Evolutionary conservation across 1,284 basidiomycete species (phyloP), one percentile per base, ranked within the genome.

Genomic region (Puccinia triticina): DNA sequence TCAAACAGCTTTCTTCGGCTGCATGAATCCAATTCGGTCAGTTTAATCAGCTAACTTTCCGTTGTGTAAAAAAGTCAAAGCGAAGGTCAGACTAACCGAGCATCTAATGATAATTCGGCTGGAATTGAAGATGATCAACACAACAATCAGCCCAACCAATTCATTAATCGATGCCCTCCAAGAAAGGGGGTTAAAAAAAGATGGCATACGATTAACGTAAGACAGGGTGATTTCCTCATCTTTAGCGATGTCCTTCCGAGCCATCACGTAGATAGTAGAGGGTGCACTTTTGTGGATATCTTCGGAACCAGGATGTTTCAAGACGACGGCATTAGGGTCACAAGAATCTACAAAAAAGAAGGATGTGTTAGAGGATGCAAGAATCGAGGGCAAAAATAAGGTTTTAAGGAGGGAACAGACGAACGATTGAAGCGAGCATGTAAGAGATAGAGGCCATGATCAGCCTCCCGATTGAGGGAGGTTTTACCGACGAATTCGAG

Each of bases 1-100:
- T 82, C 80, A 34, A 75, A 82, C 57, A 82, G 57, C 43, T 82
- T 82, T 43, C 73, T 75, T 82, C 80, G 80, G 53, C 80, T 82
- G 57, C 34, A 21, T 23, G 26, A 32, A 73, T 4, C 16, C 12
- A 46, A 53, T 23, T 32, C 2, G 18, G n/a, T n/a, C 29, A 10
- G 18, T 50, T 64, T 66, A 23, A 32, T 66, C 37, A 37, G 16
- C 43, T 43, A 16, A 21, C 7, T 59, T 59, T 29, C 1, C 34
- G 16, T 14, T 21, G 16, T 75, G 21, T 29, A 23, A 64, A 64
- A 50, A 64, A 50, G 40, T 48, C 23, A 37, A 34, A 29, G 29
- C 26, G 11, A 78, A 53, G 48, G 32, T 16, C 40, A 21, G 37
- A 61, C 79, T 81, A 23, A 82, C 80, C 73, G 72, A 66, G 80